Conservation (phyloP, 73 alveolate species). For the Blepharisma japonicum region DNA sequence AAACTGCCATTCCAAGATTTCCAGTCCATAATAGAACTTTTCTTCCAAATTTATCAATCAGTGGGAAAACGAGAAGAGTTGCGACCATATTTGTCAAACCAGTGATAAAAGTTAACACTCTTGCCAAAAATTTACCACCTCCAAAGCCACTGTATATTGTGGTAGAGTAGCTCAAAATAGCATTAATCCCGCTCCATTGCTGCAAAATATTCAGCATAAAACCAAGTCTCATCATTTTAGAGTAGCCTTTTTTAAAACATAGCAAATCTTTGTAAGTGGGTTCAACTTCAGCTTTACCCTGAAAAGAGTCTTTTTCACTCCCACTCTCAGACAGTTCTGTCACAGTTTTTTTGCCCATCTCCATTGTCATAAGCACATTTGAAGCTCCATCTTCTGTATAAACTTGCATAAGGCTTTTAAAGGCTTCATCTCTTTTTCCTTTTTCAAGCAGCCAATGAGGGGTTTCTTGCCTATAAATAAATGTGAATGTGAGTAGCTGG, state of each 20-base stretch:
- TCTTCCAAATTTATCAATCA: background rate
- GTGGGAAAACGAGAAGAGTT: background rate
- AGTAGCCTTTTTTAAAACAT: background rate
- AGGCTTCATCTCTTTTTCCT: background rate
- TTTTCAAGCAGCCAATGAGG: background rate
- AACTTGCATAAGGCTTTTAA: background rate
- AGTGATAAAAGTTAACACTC: background rate
- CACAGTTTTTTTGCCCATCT: background rate
- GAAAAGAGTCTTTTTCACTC: background rate
- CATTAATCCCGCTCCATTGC: slow-evolving; percentile 22
- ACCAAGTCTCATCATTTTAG: slow-evolving; percentile 21
- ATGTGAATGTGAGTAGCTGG: background rate
- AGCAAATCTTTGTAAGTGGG: background rate
- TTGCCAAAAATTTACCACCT: background rate
- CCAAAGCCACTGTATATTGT: background rate
- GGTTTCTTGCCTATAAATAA: background rate
- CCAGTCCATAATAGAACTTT: background rate
- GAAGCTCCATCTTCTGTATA: background rate
- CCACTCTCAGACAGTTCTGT: background rate
- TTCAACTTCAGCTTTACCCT: background rate
- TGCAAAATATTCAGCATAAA: background rate
- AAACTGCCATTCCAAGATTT: background rate
- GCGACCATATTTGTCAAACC: background rate
- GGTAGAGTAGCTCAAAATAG: background rate
- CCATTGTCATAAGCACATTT: background rate